Evolutionary conservation across 1,284 basidiomycete species (phyloP), one percentile per base, ranked within the genome.

Genomic region (Apiotrichum akiyoshidainum): DNA sequence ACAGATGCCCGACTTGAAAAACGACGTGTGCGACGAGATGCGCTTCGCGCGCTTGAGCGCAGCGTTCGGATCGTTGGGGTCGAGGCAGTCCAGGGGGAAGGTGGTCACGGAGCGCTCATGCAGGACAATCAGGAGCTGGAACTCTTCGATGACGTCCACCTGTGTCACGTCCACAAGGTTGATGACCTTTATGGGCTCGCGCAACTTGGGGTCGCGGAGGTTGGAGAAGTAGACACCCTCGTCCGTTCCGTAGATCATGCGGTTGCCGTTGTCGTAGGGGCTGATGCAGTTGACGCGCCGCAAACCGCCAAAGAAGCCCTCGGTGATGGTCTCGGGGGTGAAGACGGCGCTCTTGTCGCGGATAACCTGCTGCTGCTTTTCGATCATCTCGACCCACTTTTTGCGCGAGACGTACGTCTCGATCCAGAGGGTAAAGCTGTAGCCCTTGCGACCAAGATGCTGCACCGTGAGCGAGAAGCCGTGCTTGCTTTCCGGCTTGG

Each of bases 51-150:
- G 87, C 77, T 94, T 96, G 58, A 97, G 80, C 2, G 92, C 93
- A 14, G 89, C 87, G 75, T 88, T 84, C 0, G 96, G 92, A 70
- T 99, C 96, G 64, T 86, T 85, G 0, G 89, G 87, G 69, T 97
- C 92, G 33, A 33, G 48, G 9, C 92, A 88, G 47, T 99, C 96
- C 33, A 99, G 81, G 0, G 94, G 94, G 80, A 98, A 98, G 0
- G 95, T 97, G 59, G 96, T 88, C 5, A 99, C 94, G 74, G 91
- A 90, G 50, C 92, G 87, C 79, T 97, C 94, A 90, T 93, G 91
- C 31, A 99, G 84, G 12, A 99, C 94, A 54, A 99, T 89, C 58
- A 99, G 82, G 10, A 99, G 85, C 72, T 96, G 91, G 72, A 94
- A 96, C 63, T 97, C 93, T 73, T 99, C 95, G 51, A 99, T 82